phyloP scores from a whole-genome alignment of 768 basidiomycete genomes.

The Terana coerulea region DNA sequence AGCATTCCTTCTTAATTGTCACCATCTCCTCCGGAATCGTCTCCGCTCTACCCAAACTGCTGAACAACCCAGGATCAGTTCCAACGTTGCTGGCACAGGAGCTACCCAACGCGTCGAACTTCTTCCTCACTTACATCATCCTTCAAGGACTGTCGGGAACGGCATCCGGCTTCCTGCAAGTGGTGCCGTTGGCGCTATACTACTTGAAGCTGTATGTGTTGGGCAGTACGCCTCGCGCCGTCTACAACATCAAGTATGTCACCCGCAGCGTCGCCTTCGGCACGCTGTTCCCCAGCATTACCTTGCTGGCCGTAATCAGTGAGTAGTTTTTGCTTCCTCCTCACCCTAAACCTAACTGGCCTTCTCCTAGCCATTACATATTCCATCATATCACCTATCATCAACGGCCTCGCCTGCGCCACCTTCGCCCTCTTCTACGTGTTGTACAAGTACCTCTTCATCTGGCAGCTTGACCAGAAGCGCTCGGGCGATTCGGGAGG shows the following conservation, averaged over 20 bases:
- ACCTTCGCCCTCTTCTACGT: constrained; percentile 80
- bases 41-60: constrained; percentile 54
- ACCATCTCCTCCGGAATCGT: constrained; percentile 79
- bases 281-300: constrained; percentile 65
- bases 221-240: constrained; percentile 82
- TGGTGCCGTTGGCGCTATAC: constrained; percentile 72
- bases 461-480: constrained; percentile 58
- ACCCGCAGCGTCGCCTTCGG: constrained; percentile 71
- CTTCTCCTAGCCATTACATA: constrained; percentile 59
- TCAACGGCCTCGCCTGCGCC: constrained; percentile 78
- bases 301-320: constrained; percentile 83
- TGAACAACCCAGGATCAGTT: constrained; percentile 60
- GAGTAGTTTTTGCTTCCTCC: constrained; percentile 19
- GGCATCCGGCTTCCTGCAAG: constrained; percentile 76
- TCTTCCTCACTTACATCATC: constrained; percentile 83
- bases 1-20: constrained; percentile 84
- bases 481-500: constrained; percentile 76
- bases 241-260: constrained; percentile 79
- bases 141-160: constrained; percentile 77
- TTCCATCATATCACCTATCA: constrained; percentile 84
- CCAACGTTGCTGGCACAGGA: constrained; percentile 69
- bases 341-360: background rate
- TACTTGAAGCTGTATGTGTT: constrained; percentile 87
- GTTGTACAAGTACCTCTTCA: constrained; percentile 53
- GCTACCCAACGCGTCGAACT: constrained; percentile 77